Percentiles rank a stretch among this genome's conserved stretches.
phyloP scores from a whole-genome alignment of 2,329 filamentous ascomycete genomes.

The Colletotrichum kahawae region DNA sequence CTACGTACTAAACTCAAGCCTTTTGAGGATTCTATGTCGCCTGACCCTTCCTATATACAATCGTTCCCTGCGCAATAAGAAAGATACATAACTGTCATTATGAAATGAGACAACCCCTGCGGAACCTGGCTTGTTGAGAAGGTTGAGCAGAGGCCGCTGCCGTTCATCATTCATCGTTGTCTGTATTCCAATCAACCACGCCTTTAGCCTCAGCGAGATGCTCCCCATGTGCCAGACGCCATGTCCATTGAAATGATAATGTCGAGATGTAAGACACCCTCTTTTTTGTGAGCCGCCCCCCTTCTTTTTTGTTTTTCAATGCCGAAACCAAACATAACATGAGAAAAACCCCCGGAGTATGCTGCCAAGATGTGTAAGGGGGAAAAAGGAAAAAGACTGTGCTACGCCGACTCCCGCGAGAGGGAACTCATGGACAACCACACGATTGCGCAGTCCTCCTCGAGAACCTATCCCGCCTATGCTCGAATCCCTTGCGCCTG shows the following conservation, averaged over 20 bases:
- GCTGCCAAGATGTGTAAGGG: not conserved
- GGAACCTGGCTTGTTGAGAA: not conserved
- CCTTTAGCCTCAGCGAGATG: conserved; percentile 5
- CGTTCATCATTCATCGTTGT: not conserved
- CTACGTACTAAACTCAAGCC: not conserved
- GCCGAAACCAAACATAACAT: not conserved
- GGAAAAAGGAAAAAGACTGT: not conserved
- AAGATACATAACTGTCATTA: not conserved
- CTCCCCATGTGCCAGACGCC: conserved; percentile 10
- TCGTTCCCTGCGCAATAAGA: not conserved
- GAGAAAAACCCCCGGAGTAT: not conserved
- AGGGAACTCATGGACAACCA: not conserved
- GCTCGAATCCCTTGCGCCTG: conserved; percentile 16
- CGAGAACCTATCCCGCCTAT: not conserved
- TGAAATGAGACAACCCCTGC: not conserved
- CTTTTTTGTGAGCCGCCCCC: conserved; percentile 6
- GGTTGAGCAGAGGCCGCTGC: not conserved
- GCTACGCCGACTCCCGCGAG: conserved; percentile 11
- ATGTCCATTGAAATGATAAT: conserved; percentile 1
- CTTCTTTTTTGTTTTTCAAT: conserved; percentile 14
- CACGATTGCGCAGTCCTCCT: not conserved
- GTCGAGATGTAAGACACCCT: conserved; percentile 15
- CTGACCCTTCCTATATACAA: not conserved
- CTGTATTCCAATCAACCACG: not conserved
- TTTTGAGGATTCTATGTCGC: not conserved